These are phyloP conservation scores for Akanthomyces dipterigenus DNA, from an alignment of 2,329 filamentous ascomycete species.

Conservation along the genomic window DNA sequence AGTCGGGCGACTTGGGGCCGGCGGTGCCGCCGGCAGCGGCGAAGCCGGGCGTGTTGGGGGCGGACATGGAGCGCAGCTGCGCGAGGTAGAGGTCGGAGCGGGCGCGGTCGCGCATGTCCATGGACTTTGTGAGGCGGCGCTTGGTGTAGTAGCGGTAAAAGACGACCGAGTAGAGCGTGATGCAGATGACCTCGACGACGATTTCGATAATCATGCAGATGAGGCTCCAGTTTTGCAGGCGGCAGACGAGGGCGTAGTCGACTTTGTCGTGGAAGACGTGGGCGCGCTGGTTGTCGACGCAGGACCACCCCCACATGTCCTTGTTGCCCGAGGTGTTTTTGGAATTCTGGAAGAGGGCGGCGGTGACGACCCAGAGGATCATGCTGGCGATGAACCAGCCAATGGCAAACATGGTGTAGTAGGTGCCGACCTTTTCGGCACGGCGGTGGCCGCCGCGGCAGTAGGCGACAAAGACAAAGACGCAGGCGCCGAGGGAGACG, in stretches of 20 bases:
- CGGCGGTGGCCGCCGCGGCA: conserved; percentile 80
- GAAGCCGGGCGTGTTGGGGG: conserved; percentile 90
- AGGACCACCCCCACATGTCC: conserved; percentile 99
- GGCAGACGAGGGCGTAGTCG: conserved; percentile 84
- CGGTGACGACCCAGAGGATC: conserved; percentile 84
- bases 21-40: conserved; percentile 36
- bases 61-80: conserved; percentile 75
- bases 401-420: conserved; percentile 91
- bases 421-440: conserved; percentile 88
- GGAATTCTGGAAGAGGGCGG: conserved; percentile 73
- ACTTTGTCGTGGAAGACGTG: conserved; percentile 74
- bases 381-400: conserved; percentile 91
- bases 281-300: conserved; percentile 76
- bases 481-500: conserved; percentile 71
- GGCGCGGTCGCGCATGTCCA: conserved; percentile 91
- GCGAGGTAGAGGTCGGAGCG: conserved; percentile 92
- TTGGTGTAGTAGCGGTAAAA: conserved; percentile 99
- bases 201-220: conserved; percentile 97
- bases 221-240: conserved; percentile 87
- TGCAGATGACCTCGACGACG: conserved; percentile 84
- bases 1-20: conserved; percentile 55
- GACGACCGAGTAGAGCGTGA: conserved; percentile 85
- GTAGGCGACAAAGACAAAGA: conserved; percentile 78
- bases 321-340: conserved; percentile 64
- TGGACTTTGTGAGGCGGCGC: conserved; percentile 89